A percentile compares a stretch with the other conserved stretches of the same genome.
These are phyloP conservation scores for Dactylis glomerata DNA, from an alignment of 176 grass and related monocot species.

Conservation along the genomic window DNA sequence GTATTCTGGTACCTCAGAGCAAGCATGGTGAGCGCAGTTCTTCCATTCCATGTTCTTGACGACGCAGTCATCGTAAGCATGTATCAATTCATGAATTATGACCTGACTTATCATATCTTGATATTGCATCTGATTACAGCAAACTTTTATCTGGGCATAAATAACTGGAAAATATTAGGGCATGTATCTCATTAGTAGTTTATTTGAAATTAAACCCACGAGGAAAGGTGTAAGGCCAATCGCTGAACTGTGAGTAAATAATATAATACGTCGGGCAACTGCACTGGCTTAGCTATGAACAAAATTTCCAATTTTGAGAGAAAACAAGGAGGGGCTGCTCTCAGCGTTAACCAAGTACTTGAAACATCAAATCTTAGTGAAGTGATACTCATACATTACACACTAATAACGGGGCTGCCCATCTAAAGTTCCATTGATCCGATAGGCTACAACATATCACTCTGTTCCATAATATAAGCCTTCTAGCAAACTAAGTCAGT, in stretches of 20 bases:
- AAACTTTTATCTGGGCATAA: slow-evolving; percentile 70
- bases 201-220: background rate
- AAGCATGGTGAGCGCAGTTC: slow-evolving; percentile 96
- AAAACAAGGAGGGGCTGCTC: background rate
- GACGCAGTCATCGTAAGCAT: slow-evolving; percentile 94
- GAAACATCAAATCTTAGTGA: background rate
- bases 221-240: background rate
- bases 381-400: background rate
- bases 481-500: no score
- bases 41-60: slow-evolving; percentile 77
- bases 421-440: background rate
- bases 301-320: background rate
- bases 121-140: slow-evolving; percentile 56
- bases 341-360: background rate
- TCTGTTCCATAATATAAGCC: no score
- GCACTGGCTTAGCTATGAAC: background rate
- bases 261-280: background rate
- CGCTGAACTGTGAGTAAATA: background rate
- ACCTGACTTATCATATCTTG: slow-evolving; percentile 80
- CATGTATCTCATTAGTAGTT: background rate
- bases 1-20: slow-evolving; percentile 69
- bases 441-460: background rate
- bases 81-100: slow-evolving; percentile 85
- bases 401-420: background rate
- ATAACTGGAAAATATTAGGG: slow-evolving; percentile 12